Evolutionary conservation across 768 basidiomycete genomes (phyloP).

Genomic region (Tricholoma flavovirens): DNA sequence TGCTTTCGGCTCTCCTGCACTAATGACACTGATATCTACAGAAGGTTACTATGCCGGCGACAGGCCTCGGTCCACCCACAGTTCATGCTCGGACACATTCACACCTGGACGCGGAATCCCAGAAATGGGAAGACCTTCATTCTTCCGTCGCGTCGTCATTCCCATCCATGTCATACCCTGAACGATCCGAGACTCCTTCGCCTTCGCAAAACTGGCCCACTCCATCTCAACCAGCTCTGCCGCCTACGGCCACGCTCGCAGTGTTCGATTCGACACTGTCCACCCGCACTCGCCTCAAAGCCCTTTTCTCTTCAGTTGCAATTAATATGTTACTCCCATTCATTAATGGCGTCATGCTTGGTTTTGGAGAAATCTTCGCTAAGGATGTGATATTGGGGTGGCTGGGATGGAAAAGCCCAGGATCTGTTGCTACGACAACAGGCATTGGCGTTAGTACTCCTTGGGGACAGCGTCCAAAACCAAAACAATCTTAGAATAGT

Average conservation of each 20-base stretch:
- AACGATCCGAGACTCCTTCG: slow-evolving; percentile 48
- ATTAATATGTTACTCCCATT: slow-evolving; percentile 87
- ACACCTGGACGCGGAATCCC: slow-evolving; percentile 36
- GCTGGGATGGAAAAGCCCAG: slow-evolving; percentile 41
- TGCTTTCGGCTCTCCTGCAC: not conserved
- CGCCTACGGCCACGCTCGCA: slow-evolving; percentile 51
- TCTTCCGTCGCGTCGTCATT: slow-evolving; percentile 58
- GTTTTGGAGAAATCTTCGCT: slow-evolving; percentile 93
- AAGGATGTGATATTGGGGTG: slow-evolving; percentile 62
- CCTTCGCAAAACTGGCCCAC: slow-evolving; percentile 24
- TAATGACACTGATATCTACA: not conserved
- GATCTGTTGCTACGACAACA: slow-evolving; percentile 31
- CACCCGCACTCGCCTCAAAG: slow-evolving; percentile 58
- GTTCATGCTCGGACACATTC: slow-evolving; percentile 28
- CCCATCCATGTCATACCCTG: slow-evolving; percentile 77
- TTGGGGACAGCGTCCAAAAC: slow-evolving; percentile 20
- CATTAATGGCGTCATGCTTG: slow-evolving; percentile 92
- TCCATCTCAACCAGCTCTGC: slow-evolving; percentile 22
- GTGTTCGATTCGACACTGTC: slow-evolving; percentile 68
- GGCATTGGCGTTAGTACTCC: slow-evolving; percentile 25
- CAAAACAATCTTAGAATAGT: slow-evolving; percentile 11
- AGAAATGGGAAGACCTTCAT: slow-evolving; percentile 73
- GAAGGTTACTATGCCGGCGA: slow-evolving; percentile 10
- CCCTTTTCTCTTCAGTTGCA: slow-evolving; percentile 66
- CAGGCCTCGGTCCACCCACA: slow-evolving; percentile 11